Base-by-base conservation (phyloP, 2,329 filamentous ascomycete genomes). In the Colletotrichum phormii region DNA sequence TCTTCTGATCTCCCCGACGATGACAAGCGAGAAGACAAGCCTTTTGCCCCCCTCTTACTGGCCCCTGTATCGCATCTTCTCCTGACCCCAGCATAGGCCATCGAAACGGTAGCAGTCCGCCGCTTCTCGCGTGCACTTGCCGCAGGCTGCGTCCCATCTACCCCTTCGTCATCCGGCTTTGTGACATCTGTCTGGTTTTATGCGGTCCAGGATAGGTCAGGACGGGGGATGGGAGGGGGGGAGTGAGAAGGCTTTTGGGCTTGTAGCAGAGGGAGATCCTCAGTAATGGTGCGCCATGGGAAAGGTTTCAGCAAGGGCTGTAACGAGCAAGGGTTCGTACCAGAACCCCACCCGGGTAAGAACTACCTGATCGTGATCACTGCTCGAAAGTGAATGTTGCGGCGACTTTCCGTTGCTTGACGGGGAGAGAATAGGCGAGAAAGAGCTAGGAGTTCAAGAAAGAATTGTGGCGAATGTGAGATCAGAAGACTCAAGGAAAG, bases 231-330 rank as follows among this genome's bases (percentile, higher is more conserved):
- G 4, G 33, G 31, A 31, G 46, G 24, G 46, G 26, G 24, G 24
- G 24, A 26, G 24, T 18, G 24, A 33, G n/a, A 55, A 55, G 33
- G 29, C 18, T 49, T 49, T 49, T n/a, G 26, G 35, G 31, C 54
- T 24, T 24, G 61, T 35, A 31, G 33, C 35, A 42, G 22, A 59
- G 46, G 26, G 22, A 68, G 54, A 59, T n/a, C 42, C 46, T 55
- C 29, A n/a, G 33, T 35, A 31, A 46, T 42, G 18, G 37, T 24
- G 59, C 59, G 42, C 59, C 54, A 13, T 69, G 70, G 35, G 15
- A 69, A 59, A n/a, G n/a, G 70, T 72, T 70, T 72, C 70, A 72
- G 70, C 54, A 63, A n/a, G 46, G 35, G 26, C 51, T 69, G 64
- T 26, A 42, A 63, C 57, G n/a, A 64, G 60, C 58, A 51, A 58